These are phyloP conservation scores for Schizonepeta tenuifolia DNA, from an alignment of 257 asterid species.

Conservation along the genomic window DNA sequence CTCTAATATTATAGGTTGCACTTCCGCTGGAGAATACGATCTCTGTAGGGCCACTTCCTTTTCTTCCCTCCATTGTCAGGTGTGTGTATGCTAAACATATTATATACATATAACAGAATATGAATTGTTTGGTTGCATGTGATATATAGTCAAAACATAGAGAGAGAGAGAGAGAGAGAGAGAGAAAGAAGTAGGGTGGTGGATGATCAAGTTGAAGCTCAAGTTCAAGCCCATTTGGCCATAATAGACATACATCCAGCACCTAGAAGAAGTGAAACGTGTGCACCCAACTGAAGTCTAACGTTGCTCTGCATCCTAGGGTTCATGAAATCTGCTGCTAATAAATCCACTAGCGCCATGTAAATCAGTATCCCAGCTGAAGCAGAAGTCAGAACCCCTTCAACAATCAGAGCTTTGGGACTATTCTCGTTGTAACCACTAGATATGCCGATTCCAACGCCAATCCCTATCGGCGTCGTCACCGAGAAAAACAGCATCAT, in stretches of 20 bases:
- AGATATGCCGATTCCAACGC: slow-evolving; percentile 59
- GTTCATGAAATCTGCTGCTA: slow-evolving; percentile 69
- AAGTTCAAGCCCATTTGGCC: slow-evolving; percentile 60
- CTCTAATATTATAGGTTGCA: slow-evolving; percentile 4
- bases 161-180: not conserved
- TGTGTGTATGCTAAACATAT: not conserved
- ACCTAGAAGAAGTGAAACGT: slow-evolving; percentile 58
- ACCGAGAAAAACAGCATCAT: slow-evolving; percentile 64
- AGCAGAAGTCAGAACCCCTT: slow-evolving; percentile 57
- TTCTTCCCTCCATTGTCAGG: slow-evolving; percentile 12
- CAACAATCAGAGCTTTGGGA: slow-evolving; percentile 45
- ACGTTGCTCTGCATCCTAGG: slow-evolving; percentile 58
- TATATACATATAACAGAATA: not conserved
- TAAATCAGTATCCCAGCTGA: slow-evolving; percentile 66
- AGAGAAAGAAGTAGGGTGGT: too few relatives aligned
- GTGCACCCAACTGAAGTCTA: slow-evolving; percentile 62
- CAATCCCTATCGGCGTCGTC: slow-evolving; percentile 64
- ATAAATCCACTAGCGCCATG: slow-evolving; percentile 65
- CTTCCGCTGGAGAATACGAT: slow-evolving; percentile 19
- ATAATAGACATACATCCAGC: slow-evolving; percentile 63
- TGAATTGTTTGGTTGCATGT: not conserved
- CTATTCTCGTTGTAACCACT: slow-evolving; percentile 49
- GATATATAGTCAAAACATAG: not conserved
- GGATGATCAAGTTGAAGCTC: not conserved
- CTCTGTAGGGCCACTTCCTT: slow-evolving; percentile 8